Evolutionary conservation across 2,329 filamentous ascomycete species (phyloP).

Genomic region (Botrytis sinoallii): DNA sequence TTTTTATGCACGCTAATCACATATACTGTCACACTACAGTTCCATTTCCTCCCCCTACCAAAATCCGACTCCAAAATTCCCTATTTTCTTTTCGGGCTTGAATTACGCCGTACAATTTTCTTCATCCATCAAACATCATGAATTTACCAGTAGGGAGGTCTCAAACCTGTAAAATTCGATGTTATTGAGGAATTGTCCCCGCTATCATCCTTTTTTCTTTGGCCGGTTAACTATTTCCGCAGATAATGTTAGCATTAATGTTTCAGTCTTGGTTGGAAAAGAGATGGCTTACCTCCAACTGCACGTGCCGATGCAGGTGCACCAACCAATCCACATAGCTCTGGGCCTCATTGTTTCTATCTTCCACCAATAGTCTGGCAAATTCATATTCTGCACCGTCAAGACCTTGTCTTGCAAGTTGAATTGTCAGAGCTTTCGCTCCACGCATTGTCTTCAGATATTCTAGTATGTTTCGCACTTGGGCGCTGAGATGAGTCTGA

Average conservation of each 20-base stretch:
- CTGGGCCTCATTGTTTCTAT: constrained; percentile 95
- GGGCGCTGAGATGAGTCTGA: constrained; percentile 88
- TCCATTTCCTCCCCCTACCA: background rate
- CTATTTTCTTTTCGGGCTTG: background rate
- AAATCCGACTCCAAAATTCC: background rate
- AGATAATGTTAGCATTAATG: constrained; percentile 14
- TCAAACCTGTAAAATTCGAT: constrained; percentile 56
- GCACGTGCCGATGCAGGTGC: constrained; percentile 87
- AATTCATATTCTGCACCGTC: constrained; percentile 98
- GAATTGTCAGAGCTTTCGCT: constrained; percentile 82
- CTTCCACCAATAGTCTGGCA: constrained; percentile 84
- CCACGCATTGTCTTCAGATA: constrained; percentile 78
- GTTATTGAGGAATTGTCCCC: constrained; percentile 46
- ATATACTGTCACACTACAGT: background rate
- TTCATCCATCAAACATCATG: background rate
- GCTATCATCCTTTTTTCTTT: constrained; percentile 66
- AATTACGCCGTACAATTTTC: background rate
- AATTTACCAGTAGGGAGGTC: constrained; percentile 57
- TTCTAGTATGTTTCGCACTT: constrained; percentile 89
- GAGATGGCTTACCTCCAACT: constrained; percentile 67
- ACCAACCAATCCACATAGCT: constrained; percentile 99
- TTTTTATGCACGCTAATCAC: constrained; percentile 9
- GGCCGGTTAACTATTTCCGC: constrained; percentile 57
- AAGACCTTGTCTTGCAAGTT: constrained; percentile 86
- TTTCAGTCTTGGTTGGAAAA: background rate